Evolutionary conservation across 257 asterid species (phyloP), one percentile per base, ranked within the genome.

Genomic region (Primulina eburnea): DNA sequence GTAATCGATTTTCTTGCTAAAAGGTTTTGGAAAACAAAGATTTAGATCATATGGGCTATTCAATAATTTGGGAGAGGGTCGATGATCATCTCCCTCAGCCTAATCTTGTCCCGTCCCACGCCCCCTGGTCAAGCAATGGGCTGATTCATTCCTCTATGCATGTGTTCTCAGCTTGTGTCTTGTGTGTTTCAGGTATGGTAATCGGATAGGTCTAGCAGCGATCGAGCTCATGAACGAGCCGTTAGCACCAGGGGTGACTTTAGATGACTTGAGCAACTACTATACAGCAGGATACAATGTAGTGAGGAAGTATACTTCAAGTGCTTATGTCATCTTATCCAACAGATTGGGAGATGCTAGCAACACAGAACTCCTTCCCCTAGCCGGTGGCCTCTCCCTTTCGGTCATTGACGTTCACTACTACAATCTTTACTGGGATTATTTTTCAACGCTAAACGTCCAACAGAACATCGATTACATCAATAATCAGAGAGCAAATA

Each of bases 351-450:
- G 61, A 14, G 17, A 40, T 20, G 66, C 72, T 52, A 9, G 11
- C 65, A 65, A 56, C 59, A 64, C 50, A 35, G 67, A 72, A 21
- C 63, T 72, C 35, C 76, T 72, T 58, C 38, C 38, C 9, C 62
- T 72, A 20, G 65, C 71, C n/a, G 1, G 4, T 3, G 12, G 34
- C 40, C 76, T 72, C 43, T 5, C 40, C 7, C 34, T 6, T 11
- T 47, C 71, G 0, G 76, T 71, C 43, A 62, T 71, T 8, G 75
- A 71, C 26, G 75, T 71, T 59, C 75, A 71, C 53, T 71, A 62
- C 75, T 71, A 62, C 75, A 71, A 47, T 33, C 34, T 61, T 20
- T 71, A 40, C 28, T 28, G 12, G 16, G 38, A 53, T n/a, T 3
- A 63, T n/a, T 72, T 72, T 12, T 1, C 7, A n/a, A 34, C 1